These are phyloP conservation scores for Agrocybe chaxingu DNA, from an alignment of 768 basidiomycete species.

Conservation along the genomic window DNA sequence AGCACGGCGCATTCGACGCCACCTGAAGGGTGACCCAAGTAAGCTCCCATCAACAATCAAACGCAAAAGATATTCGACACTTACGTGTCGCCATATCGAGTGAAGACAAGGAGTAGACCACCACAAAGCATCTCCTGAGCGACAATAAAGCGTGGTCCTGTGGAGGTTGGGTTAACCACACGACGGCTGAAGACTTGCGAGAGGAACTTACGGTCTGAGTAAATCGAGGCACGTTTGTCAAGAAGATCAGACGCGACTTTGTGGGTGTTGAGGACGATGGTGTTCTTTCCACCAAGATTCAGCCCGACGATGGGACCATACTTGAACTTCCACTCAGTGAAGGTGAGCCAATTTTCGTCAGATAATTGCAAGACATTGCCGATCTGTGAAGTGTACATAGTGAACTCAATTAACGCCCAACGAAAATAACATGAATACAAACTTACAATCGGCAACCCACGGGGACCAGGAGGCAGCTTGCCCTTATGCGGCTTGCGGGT, in stretches of 20 bases:
- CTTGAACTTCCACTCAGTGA: slow-evolving; percentile 1
- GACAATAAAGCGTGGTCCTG: slow-evolving; percentile 31
- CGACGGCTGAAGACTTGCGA: slow-evolving; percentile 5
- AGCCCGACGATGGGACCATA: background rate
- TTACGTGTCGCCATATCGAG: background rate
- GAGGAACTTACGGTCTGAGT: slow-evolving; percentile 39
- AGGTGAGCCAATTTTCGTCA: too few relatives aligned
- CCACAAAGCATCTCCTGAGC: background rate
- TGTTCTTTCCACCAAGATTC: slow-evolving; percentile 11
- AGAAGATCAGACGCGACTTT: slow-evolving; percentile 19
- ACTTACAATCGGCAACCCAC: too few relatives aligned
- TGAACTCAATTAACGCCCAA: too few relatives aligned
- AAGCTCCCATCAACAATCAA: too few relatives aligned
- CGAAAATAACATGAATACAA: too few relatives aligned
- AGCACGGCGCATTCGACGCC: background rate
- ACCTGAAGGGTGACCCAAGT: background rate
- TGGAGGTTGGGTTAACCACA: slow-evolving; percentile 7
- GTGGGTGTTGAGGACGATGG: slow-evolving; percentile 22
- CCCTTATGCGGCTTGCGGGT: too few relatives aligned
- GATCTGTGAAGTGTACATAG: too few relatives aligned
- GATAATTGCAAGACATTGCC: too few relatives aligned
- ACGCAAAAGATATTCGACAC: too few relatives aligned
- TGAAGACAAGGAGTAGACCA: background rate
- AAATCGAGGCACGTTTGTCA: slow-evolving; percentile 43
- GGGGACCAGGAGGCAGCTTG: too few relatives aligned